phyloP scores from a whole-genome alignment of 192 early-diverging fungal genomes.

The Jimgerdemannia flammicorona region DNA sequence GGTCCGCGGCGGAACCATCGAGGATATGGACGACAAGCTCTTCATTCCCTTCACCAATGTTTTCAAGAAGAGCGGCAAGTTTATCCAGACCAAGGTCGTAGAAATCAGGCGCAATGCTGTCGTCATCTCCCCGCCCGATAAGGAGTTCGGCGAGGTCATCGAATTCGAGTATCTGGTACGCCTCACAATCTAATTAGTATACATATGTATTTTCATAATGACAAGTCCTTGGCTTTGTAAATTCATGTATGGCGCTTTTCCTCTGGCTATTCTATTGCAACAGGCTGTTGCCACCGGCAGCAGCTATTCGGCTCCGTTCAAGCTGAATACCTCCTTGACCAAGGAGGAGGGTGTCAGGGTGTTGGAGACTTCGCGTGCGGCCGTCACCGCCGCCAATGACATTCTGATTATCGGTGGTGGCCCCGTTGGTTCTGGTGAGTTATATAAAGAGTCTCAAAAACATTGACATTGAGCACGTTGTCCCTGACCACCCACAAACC shows the following conservation, averaged over 20 bases:
- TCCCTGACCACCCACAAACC: background rate
- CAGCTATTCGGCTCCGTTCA: constrained; percentile 38
- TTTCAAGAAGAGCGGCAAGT: constrained; percentile 38
- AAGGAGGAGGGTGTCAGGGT: constrained; percentile 34
- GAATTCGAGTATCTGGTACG: constrained; percentile 47
- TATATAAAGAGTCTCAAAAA: background rate
- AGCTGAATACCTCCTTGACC: constrained; percentile 19
- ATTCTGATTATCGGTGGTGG: constrained; percentile 61
- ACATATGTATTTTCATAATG: background rate
- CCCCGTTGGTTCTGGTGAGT: constrained; percentile 46
- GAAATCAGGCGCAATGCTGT: constrained; percentile 38
- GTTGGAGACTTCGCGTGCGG: constrained; percentile 26
- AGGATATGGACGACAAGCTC: constrained; percentile 39
- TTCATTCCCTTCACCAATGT: constrained; percentile 48
- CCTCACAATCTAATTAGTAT: too few relatives aligned
- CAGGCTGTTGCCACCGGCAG: constrained; percentile 48
- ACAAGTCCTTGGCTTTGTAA: background rate
- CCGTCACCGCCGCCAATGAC: constrained; percentile 34
- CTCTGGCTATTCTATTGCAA: background rate
- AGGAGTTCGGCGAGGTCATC: constrained; percentile 22
- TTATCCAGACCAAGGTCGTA: constrained; percentile 38
- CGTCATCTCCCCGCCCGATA: constrained; percentile 22
- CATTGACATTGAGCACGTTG: background rate
- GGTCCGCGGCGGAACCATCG: constrained; percentile 41
- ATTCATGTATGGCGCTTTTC: background rate